Evolutionary conservation across 306 rosid species (phyloP), one percentile per base, ranked within the genome.

Genomic region (Calophaca sinica): DNA sequence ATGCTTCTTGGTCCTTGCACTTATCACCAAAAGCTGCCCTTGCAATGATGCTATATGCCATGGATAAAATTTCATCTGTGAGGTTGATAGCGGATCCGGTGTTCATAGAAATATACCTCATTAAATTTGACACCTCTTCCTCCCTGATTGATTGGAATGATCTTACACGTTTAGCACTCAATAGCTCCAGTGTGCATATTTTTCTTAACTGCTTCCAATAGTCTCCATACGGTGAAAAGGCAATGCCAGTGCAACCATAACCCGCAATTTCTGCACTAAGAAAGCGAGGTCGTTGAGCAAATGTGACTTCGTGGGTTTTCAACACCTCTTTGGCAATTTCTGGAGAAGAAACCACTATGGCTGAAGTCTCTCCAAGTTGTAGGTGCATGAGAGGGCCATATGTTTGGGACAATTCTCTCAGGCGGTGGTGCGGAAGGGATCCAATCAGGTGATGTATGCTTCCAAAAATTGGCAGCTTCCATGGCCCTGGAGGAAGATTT

Each of bases 151-250:
- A 64, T 49, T 38, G 59, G 53, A 53, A 70, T 39, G 75, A 54
- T 74, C 39, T 44, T 14, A 77, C 85, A 3, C 85, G 72, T 9
- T 73, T 75, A 4, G 79, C 14, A 14, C 52, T 79, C 4, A 81
- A 50, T 3, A 73, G 70, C 67, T 83, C 26, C 26, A 20, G 80
- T 1, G 69, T 58, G 59, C 84, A 75, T 9, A 83, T 75, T 45
- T 79, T 83, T 41, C 84, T 29, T 55, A 83, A 31, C 12, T 75
- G 62, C 65, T 31, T 59, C 82, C 81, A 79, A 59, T 75, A 82
- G 12, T 67, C 57, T 11, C 73, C 79, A 39, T 59, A 75, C 4
- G 84, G 78, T 7, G 74, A 79, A 28, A 65, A 63, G 32, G 7
- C n/a, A 4, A 82, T 39, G 14, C 45, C 13, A 3, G 79, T 51